Percentiles rank a stretch among this genome's conserved stretches.
Conservation (phyloP, 1,284 basidiomycete species). For the Naganishia liquefaciens region DNA sequence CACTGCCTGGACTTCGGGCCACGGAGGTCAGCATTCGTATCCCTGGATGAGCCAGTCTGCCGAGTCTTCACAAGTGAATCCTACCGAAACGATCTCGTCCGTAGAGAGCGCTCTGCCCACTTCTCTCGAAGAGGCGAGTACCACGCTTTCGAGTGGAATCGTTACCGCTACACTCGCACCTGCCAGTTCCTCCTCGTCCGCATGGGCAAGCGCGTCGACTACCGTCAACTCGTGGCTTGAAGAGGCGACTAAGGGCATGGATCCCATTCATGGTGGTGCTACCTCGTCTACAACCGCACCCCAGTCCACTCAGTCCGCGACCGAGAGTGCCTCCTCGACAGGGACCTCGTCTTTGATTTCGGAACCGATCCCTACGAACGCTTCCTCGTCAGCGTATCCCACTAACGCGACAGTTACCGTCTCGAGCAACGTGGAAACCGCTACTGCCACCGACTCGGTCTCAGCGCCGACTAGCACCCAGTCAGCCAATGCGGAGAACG, state of each 20-base stretch:
- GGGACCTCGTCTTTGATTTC: background rate
- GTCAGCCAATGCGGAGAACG: conserved; percentile 27
- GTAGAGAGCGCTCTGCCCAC: background rate
- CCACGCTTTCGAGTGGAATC: conserved; percentile 21
- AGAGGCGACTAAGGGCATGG: conserved; percentile 24
- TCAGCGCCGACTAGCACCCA: conserved; percentile 19
- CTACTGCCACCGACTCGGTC: conserved; percentile 24
- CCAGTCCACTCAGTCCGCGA: background rate
- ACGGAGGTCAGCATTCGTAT: conserved; percentile 32
- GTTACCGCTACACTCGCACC: conserved; percentile 19
- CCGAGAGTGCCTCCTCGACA: background rate
- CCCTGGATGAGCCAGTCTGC: conserved; percentile 27
- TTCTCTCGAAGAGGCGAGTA: background rate
- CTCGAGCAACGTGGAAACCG: conserved; percentile 18
- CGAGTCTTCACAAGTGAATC: background rate
- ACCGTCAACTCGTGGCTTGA: conserved; percentile 27
- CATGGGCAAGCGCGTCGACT: conserved; percentile 7
- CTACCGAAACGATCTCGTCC: conserved; percentile 1
- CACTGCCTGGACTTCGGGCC: conserved; percentile 9
- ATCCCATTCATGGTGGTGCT: conserved; percentile 21
- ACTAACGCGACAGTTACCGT: conserved; percentile 4
- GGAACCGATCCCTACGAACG: conserved; percentile 1
- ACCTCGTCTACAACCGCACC: background rate
- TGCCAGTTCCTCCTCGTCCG: background rate
- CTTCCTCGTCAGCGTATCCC: conserved; percentile 3